A percentile compares a stretch with the other conserved stretches of the same genome.
These are phyloP conservation scores for Lichtheimia ramosa DNA, from an alignment of 371 early-diverging fungal genomes.

Conservation along the genomic window DNA sequence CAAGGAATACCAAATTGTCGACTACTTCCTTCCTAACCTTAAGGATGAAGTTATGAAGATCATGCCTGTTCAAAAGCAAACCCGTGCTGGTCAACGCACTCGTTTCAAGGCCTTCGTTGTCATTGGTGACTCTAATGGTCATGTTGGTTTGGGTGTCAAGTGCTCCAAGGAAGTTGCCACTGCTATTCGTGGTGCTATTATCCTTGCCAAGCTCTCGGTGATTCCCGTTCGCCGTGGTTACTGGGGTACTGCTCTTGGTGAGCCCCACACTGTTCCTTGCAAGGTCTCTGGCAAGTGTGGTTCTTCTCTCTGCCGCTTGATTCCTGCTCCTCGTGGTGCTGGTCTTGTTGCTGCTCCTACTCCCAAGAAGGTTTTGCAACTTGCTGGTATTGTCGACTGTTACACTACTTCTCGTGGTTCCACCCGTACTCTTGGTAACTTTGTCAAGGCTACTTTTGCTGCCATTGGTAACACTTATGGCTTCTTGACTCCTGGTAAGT, in stretches of 20 bases:
- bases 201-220: constrained; percentile 98
- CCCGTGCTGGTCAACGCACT: constrained; percentile 99
- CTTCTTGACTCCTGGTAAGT: constrained; percentile 88
- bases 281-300: constrained; percentile 99
- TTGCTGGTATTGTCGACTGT: constrained; percentile 99
- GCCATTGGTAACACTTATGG: constrained; percentile 98
- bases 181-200: constrained; percentile 98
- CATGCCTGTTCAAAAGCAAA: constrained; percentile 99
- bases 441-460: constrained; percentile 98
- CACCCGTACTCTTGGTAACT: constrained; percentile 95
- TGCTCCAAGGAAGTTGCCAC: constrained; percentile 99
- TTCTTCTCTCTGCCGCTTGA: constrained; percentile 85
- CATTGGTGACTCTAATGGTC: constrained; percentile 98
- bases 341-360: constrained; percentile 98
- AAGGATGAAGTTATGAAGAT: constrained; percentile 99
- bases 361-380: constrained; percentile 97
- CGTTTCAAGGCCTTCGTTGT: constrained; percentile 99
- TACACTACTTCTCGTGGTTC: constrained; percentile 96
- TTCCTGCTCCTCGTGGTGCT: constrained; percentile 90
- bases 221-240: constrained; percentile 99
- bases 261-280: constrained; percentile 98
- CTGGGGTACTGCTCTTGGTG: constrained; percentile 98
- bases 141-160: constrained; percentile 99
- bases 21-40: constrained; percentile 94
- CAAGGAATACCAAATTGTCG: constrained; percentile 99